These are phyloP conservation scores for Collybia sordida DNA, from an alignment of 768 basidiomycete species.

Conservation along the genomic window DNA sequence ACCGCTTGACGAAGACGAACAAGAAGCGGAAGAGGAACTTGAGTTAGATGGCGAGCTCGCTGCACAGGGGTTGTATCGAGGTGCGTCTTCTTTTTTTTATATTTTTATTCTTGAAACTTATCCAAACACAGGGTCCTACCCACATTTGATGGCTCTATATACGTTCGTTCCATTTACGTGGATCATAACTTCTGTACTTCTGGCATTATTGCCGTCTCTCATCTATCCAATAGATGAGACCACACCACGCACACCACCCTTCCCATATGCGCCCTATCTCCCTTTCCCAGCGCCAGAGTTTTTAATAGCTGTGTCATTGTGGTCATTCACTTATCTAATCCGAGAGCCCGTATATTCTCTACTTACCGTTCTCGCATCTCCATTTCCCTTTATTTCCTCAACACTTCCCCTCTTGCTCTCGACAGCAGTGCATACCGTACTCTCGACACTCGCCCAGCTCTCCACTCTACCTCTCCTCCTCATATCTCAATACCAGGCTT, in stretches of 20 bases:
- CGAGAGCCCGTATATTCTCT: conserved; percentile 46
- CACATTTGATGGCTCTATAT: conserved; percentile 52
- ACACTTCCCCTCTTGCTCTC: conserved; percentile 33
- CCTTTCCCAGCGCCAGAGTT: conserved; percentile 69
- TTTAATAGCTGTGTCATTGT: conserved; percentile 59
- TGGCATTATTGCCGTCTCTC: conserved; percentile 49
- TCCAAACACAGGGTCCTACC: conserved; percentile 57
- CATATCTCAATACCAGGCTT: conserved; percentile 42
- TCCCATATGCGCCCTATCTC: conserved; percentile 47
- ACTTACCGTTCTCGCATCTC: conserved; percentile 24
- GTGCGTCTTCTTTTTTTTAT: conserved; percentile 22
- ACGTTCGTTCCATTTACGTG: conserved; percentile 58
- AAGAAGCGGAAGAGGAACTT: conserved; percentile 33
- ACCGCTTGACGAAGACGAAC: conserved; percentile 27
- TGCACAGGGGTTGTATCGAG: conserved; percentile 48
- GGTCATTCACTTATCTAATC: conserved; percentile 55
- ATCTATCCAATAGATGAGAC: conserved; percentile 41
- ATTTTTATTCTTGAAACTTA: background rate
- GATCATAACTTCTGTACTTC: conserved; percentile 44
- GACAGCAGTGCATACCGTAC: conserved; percentile 44
- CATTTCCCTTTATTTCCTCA: conserved; percentile 26
- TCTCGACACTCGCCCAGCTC: conserved; percentile 56
- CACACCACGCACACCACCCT: conserved; percentile 21
- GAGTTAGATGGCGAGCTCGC: conserved; percentile 44
- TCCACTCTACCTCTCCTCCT: conserved; percentile 52